Conservation (phyloP, 176 grass and related monocot genomes). For the Bolboschoenus planiculmis region DNA sequence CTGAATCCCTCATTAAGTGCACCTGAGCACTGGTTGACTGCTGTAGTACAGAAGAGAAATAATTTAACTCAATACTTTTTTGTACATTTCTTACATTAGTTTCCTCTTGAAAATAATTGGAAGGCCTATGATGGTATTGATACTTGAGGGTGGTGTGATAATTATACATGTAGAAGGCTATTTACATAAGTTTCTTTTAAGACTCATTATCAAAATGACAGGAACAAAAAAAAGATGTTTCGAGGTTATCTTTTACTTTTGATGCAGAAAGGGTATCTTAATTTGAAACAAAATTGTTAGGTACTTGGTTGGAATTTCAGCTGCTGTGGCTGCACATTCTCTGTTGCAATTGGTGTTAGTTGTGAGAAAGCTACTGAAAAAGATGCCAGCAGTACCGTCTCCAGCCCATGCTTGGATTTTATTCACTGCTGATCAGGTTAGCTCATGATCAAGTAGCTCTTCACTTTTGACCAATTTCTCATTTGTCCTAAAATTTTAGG, state of each 20-base stretch:
- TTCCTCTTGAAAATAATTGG: too few species aligned
- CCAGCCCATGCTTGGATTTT: conserved; percentile 55
- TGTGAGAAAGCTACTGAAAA: conserved; percentile 46
- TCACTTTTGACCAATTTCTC: background rate
- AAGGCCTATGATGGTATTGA: background rate
- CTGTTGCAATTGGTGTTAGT: conserved; percentile 53
- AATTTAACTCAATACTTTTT: background rate
- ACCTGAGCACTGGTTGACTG: background rate
- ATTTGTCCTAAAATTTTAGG: background rate
- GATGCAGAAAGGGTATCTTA: background rate
- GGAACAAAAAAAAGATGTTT: too few species aligned
- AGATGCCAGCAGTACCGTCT: conserved; percentile 29
- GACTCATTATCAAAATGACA: background rate
- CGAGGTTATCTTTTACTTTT: background rate
- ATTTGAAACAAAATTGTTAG: conserved; percentile 27
- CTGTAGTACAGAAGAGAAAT: background rate
- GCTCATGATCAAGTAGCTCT: background rate
- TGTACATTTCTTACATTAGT: background rate
- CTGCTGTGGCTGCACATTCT: conserved; percentile 50
- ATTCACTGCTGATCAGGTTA: conserved; percentile 74
- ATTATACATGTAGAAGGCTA: background rate
- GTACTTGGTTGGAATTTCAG: conserved; percentile 63
- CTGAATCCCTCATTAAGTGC: too few species aligned
- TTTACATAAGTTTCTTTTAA: background rate
- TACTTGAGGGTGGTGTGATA: background rate